A percentile compares a stretch with the other conserved stretches of the same genome.
Evolutionary conservation across 208 protist genomes (phyloP).

Genomic region (Porcisia deanei): DNA sequence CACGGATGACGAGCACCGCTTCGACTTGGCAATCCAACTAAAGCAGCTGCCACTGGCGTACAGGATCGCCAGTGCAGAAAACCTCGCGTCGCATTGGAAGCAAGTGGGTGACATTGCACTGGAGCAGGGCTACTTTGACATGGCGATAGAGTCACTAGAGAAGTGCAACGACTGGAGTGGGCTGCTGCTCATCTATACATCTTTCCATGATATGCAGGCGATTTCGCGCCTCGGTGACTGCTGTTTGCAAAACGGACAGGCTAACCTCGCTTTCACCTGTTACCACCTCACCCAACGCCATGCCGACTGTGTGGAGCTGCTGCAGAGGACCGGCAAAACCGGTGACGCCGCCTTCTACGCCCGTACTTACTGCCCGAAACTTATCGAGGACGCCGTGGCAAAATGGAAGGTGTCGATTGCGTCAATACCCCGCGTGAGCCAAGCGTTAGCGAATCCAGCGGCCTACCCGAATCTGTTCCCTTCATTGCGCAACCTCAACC

Average conservation of each 20-base stretch:
- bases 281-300: conserved; percentile 84
- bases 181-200: conserved; percentile 82
- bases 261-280: conserved; percentile 95
- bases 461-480: conserved; percentile 97
- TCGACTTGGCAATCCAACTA: conserved; percentile 95
- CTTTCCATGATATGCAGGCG: conserved; percentile 59
- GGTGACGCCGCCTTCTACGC: conserved; percentile 97
- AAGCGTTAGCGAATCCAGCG: conserved; percentile 92
- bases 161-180: conserved; percentile 72
- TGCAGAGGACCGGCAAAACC: conserved; percentile 76
- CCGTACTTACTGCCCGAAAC: conserved; percentile 92
- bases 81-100: conserved; percentile 91
- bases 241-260: conserved; percentile 69
- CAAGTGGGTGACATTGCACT: conserved; percentile 95
- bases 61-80: conserved; percentile 64
- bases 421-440: conserved; percentile 63
- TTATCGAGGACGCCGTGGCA: conserved; percentile 74
- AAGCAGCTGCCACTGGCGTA: conserved; percentile 74
- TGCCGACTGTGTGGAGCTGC: conserved; percentile 86
- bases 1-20: conserved; percentile 95
- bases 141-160: conserved; percentile 76
- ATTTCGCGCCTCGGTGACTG: conserved; percentile 74
- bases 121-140: conserved; percentile 65
- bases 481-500: conserved; percentile 13
- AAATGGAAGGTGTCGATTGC: conserved; percentile 92